A percentile compares a stretch with the other conserved stretches of the same genome.
Evolutionary conservation across 108 stramenopile genomes (phyloP).

Genomic region (Skeletonema marinoi): DNA sequence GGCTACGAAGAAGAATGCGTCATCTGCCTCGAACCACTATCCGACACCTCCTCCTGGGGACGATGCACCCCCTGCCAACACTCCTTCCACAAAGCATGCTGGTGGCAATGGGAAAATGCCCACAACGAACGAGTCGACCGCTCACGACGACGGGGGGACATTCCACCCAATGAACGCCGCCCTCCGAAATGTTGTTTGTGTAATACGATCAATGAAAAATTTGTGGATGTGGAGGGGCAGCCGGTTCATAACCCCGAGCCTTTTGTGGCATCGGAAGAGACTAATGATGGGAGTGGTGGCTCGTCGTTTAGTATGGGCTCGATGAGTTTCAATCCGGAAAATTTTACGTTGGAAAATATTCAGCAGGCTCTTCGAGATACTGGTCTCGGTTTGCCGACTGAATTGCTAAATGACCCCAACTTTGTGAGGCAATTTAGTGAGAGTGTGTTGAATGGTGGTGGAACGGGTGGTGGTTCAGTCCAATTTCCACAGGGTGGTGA

Average conservation of each 20-base stretch:
- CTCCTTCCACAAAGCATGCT: conserved; percentile 43
- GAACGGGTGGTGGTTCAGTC: not conserved
- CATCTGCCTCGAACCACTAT: conserved; percentile 43
- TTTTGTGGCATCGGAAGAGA: conserved; percentile 13
- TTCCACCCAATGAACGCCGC: not conserved
- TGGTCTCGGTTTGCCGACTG: not conserved
- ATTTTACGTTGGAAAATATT: not conserved
- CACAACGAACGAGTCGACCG: conserved; percentile 20
- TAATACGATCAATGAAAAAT: conserved; percentile 29
- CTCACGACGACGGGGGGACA: not conserved
- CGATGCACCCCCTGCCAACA: conserved; percentile 40
- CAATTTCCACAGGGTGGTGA: not conserved
- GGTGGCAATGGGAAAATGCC: conserved; percentile 51
- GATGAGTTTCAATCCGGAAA: not conserved
- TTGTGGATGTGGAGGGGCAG: conserved; percentile 37
- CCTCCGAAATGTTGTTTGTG: conserved; percentile 44
- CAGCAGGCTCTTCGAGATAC: not conserved
- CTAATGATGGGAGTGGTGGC: not conserved
- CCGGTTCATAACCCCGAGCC: conserved; percentile 40
- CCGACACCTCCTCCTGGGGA: conserved; percentile 22
- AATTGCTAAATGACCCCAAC: not conserved
- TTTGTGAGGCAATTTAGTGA: not conserved
- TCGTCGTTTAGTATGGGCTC: not conserved
- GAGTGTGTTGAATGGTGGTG: not conserved
- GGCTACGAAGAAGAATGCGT: conserved; percentile 46